Conservation (phyloP, 1,139 yeast genomes). For the Hansenula anomala region DNA sequence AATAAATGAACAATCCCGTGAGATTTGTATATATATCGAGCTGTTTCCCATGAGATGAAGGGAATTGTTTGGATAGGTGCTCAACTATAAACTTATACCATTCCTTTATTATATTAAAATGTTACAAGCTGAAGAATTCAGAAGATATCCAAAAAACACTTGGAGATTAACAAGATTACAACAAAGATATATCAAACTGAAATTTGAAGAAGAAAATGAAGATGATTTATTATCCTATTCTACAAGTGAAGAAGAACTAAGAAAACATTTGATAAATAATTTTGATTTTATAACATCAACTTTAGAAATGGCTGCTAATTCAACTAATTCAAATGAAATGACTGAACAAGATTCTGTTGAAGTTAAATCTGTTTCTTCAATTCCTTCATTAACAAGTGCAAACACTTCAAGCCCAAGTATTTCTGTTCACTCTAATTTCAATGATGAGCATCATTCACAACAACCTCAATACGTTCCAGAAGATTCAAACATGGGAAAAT, state of each 20-base stretch:
- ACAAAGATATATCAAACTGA: slow-evolving; percentile 13
- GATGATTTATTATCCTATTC: neutral
- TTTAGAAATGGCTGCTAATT: too few relatives aligned
- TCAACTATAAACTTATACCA: too few relatives aligned
- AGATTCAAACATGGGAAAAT: neutral
- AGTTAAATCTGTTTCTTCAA: neutral
- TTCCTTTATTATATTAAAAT: neutral
- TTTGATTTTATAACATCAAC: neutral
- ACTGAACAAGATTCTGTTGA: neutral
- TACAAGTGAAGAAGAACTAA: slow-evolving; percentile 9
- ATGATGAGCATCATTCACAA: neutral
- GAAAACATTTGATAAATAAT: slow-evolving; percentile 9
- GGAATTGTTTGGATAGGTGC: too few relatives aligned
- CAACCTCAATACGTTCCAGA: slow-evolving; percentile 1
- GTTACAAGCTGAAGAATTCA: slow-evolving; percentile 5
- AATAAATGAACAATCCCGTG: too few relatives aligned
- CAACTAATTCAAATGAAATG: neutral
- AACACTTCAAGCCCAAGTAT: slow-evolving; percentile 3
- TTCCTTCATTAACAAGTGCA: slow-evolving; percentile 3
- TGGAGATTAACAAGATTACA: slow-evolving; percentile 17
- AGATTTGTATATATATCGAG: too few relatives aligned
- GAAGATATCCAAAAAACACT: slow-evolving; percentile 19
- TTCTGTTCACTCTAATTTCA: neutral
- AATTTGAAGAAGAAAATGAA: slow-evolving; percentile 1
- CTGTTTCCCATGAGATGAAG: too few relatives aligned